A percentile compares a stretch with the other conserved stretches of the same genome.
Conservation (phyloP, 2,329 filamentous ascomycete species). For the Nakataea oryzae region DNA sequence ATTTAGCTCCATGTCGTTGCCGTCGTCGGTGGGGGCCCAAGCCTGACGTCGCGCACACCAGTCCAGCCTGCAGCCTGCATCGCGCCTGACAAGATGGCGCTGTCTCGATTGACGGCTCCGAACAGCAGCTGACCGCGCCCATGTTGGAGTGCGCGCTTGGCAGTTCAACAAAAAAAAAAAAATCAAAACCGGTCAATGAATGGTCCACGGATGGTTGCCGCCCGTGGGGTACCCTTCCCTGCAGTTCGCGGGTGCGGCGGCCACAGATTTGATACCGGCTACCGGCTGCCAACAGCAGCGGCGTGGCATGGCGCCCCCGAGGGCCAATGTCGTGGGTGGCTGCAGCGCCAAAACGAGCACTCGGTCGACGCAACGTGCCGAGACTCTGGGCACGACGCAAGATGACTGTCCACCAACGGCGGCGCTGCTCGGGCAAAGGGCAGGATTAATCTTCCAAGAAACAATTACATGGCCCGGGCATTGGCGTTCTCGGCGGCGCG, state of each 20-base stretch:
- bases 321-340: too few relatives aligned
- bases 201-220: neutral
- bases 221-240: neutral
- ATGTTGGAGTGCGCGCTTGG: neutral
- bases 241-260: neutral
- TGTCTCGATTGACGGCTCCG: neutral
- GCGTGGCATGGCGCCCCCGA: neutral
- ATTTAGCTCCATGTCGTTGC: too few relatives aligned
- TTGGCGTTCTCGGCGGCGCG: neutral
- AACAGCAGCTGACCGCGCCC: neutral
- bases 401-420: neutral
- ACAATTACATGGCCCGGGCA: neutral
- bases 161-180: neutral
- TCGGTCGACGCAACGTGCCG: neutral
- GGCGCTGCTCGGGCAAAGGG: neutral
- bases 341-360: too few relatives aligned
- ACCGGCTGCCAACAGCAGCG: neutral
- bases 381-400: neutral
- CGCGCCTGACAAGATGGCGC: neutral
- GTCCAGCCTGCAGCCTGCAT: neutral
- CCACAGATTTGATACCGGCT: too few relatives aligned
- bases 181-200: neutral
- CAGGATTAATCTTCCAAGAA: neutral
- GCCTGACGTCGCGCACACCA: too few relatives aligned
- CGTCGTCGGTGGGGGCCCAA: too few relatives aligned